phyloP scores from a whole-genome alignment of 1,284 basidiomycete species.

The Marasmius tenuissimus region DNA sequence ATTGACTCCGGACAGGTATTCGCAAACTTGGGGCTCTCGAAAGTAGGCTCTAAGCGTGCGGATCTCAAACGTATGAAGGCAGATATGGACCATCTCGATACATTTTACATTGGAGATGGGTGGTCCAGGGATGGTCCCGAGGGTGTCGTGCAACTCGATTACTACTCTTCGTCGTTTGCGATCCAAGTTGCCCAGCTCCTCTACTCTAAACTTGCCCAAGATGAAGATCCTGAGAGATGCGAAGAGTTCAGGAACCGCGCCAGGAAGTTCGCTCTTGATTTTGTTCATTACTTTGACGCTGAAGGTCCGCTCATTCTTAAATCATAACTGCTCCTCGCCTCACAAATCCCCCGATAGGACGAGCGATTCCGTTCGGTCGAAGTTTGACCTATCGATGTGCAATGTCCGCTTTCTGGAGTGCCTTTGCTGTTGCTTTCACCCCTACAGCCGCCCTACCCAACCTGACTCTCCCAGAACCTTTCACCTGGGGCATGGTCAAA shows the following conservation, averaged over 20 bases:
- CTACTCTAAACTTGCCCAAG: slow-evolving; percentile 66
- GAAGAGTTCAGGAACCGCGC: slow-evolving; percentile 67
- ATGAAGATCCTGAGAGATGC: slow-evolving; percentile 64
- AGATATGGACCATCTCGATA: slow-evolving; percentile 76
- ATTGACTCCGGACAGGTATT: slow-evolving; percentile 48
- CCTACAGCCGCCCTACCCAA: slow-evolving; percentile 71
- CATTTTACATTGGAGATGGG: slow-evolving; percentile 75
- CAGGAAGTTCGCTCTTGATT: slow-evolving; percentile 63
- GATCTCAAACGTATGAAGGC: slow-evolving; percentile 65
- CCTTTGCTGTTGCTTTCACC: slow-evolving; percentile 75
- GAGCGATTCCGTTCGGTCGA: slow-evolving; percentile 75
- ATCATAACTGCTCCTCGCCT: not conserved
- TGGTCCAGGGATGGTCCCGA: slow-evolving; percentile 80
- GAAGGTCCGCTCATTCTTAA: slow-evolving; percentile 40
- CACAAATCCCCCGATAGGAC: slow-evolving; percentile 41
- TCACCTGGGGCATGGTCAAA: slow-evolving; percentile 75
- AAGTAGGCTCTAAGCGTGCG: slow-evolving; percentile 59
- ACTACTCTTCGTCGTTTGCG: slow-evolving; percentile 79
- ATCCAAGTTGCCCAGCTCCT: slow-evolving; percentile 76
- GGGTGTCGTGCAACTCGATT: slow-evolving; percentile 77
- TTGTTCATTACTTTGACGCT: slow-evolving; percentile 74
- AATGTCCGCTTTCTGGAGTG: slow-evolving; percentile 78
- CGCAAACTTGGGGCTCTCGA: slow-evolving; percentile 71
- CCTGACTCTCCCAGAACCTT: slow-evolving; percentile 63
- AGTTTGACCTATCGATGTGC: slow-evolving; percentile 79